phyloP scores from a whole-genome alignment of 352 stramenopile genomes.

The Globisporangium viniferum region DNA sequence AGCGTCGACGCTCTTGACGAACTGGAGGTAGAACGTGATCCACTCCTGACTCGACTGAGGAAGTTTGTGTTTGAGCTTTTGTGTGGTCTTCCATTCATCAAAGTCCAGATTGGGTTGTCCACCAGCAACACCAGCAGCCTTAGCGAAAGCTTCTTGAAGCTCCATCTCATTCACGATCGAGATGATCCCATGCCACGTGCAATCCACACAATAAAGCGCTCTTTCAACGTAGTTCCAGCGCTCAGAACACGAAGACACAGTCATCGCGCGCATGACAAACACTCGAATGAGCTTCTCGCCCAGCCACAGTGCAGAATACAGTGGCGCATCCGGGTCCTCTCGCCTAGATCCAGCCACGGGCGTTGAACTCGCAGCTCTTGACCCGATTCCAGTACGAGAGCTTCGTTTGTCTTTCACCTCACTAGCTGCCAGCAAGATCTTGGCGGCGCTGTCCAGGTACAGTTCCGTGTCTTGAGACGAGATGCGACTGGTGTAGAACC shows the following conservation, averaged over 20 bases:
- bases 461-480: constrained; percentile 44
- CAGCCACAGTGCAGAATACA: constrained; percentile 46
- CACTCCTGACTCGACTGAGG: constrained; percentile 32
- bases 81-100: constrained; percentile 52
- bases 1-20: constrained; percentile 29
- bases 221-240: constrained; percentile 30
- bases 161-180: constrained; percentile 40
- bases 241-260: constrained; percentile 26
- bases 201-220: constrained; percentile 43
- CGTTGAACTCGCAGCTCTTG: background rate
- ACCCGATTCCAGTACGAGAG: background rate
- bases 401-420: constrained; percentile 7
- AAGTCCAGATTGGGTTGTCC: constrained; percentile 30
- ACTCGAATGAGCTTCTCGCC: constrained; percentile 56
- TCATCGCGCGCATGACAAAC: constrained; percentile 44
- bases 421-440: constrained; percentile 29
- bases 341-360: constrained; percentile 4
- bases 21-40: constrained; percentile 47
- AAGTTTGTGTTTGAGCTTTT: constrained; percentile 21
- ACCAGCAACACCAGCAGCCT: constrained; percentile 10
- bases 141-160: constrained; percentile 32
- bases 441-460: constrained; percentile 56
- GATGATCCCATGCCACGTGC: constrained; percentile 52
- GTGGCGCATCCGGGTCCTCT: background rate
- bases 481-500: constrained; percentile 73